These are phyloP conservation scores for Stemphylium lycopersici DNA, from an alignment of 2,329 filamentous ascomycete genomes.

Conservation along the genomic window DNA sequence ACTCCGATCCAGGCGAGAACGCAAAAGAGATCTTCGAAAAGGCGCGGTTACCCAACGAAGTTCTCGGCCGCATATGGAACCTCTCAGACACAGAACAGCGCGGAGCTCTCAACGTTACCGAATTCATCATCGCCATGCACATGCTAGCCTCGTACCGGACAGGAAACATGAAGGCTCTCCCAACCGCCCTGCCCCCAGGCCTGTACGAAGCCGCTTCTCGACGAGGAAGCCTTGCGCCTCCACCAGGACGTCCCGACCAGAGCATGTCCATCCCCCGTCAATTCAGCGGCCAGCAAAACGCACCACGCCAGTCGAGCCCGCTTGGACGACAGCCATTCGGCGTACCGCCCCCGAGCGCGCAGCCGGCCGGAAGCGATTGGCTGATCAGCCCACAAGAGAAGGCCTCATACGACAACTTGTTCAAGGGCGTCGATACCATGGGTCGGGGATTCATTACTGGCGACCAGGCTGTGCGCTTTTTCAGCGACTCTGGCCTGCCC, in stretches of 20 bases:
- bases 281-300: constrained; percentile 68
- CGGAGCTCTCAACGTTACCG: constrained; percentile 81
- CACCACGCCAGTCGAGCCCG: constrained; percentile 64
- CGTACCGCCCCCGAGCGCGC: constrained; percentile 56
- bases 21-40: constrained; percentile 96
- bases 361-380: constrained; percentile 73
- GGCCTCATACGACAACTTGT: constrained; percentile 83
- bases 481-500: constrained; percentile 87
- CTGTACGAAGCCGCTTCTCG: constrained; percentile 90
- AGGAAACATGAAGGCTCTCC: constrained; percentile 78
- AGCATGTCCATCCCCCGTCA: constrained; percentile 76
- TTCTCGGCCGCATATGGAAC: constrained; percentile 94
- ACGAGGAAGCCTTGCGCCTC: constrained; percentile 53
- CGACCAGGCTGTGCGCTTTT: constrained; percentile 92
- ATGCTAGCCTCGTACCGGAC: constrained; percentile 90
- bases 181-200: constrained; percentile 78
- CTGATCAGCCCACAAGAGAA: constrained; percentile 83
- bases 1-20: constrained; percentile 66
- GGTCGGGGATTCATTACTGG: constrained; percentile 86
- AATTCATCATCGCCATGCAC: constrained; percentile 99
- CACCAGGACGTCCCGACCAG: constrained; percentile 55
- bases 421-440: constrained; percentile 79
- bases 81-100: constrained; percentile 92
- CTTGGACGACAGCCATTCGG: constrained; percentile 59
- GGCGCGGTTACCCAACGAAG: constrained; percentile 85